Conservation (phyloP, 805 yeast genomes). For the Sungouiella blattae region DNA sequence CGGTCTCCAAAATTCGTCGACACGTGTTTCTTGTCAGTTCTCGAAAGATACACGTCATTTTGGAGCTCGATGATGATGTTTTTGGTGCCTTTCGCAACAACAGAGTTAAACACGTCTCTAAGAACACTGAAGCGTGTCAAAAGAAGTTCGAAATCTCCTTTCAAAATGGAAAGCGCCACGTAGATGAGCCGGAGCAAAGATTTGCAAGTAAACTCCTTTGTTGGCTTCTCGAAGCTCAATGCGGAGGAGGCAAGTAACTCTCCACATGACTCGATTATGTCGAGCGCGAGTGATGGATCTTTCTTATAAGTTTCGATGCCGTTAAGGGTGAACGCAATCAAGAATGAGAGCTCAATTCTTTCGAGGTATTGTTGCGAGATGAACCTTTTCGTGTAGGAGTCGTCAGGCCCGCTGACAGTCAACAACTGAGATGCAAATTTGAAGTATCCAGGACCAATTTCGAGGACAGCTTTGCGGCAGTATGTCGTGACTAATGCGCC, state of each 20-base stretch:
- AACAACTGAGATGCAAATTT: slow-evolving; percentile 48
- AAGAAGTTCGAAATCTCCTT: slow-evolving; percentile 37
- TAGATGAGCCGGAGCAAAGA: slow-evolving; percentile 59
- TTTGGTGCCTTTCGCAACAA: slow-evolving; percentile 65
- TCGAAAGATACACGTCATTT: slow-evolving; percentile 46
- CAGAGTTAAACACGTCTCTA: slow-evolving; percentile 54
- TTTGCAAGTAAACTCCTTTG: slow-evolving; percentile 35
- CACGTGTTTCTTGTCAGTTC: slow-evolving; percentile 28
- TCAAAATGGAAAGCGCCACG: slow-evolving; percentile 44
- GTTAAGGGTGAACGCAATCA: slow-evolving; percentile 43
- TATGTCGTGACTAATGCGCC: slow-evolving; percentile 73
- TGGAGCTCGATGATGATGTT: slow-evolving; percentile 57
- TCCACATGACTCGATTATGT: slow-evolving; percentile 41
- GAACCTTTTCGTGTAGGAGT: slow-evolving; percentile 46
- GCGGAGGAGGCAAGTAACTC: slow-evolving; percentile 44
- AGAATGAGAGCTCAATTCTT: slow-evolving; percentile 65
- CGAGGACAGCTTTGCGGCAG: slow-evolving; percentile 33
- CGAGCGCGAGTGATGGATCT: slow-evolving; percentile 32
- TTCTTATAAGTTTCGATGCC: slow-evolving; percentile 22
- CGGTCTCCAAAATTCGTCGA: slow-evolving; percentile 41
- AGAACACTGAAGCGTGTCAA: slow-evolving; percentile 50
- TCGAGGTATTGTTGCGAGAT: slow-evolving; percentile 48
- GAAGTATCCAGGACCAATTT: slow-evolving; percentile 17
- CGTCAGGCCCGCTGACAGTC: slow-evolving; percentile 47
- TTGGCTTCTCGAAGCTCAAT: slow-evolving; percentile 14